Evolutionary conservation across 2,329 filamentous ascomycete genomes (phyloP).

Genomic region (Gliomastix tumulicola): DNA sequence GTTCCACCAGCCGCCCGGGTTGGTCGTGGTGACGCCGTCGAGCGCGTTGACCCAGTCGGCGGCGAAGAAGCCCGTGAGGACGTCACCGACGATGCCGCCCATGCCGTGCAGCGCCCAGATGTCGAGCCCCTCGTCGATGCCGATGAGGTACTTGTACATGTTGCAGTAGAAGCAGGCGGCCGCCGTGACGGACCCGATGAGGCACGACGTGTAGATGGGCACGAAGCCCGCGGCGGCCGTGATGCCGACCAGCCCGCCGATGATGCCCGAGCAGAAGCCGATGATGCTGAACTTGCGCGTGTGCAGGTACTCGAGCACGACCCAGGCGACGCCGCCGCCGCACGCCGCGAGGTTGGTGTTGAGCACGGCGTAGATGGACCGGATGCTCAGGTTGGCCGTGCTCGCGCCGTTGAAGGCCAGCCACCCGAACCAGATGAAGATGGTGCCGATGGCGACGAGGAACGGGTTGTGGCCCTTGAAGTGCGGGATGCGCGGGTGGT

Average conservation of each 20-base stretch:
- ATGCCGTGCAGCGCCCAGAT: conserved; percentile 53
- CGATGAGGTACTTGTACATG: conserved; percentile 39
- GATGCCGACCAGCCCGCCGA: conserved; percentile 49
- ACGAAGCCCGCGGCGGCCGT: conserved; percentile 50
- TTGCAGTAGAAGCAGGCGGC: conserved; percentile 36
- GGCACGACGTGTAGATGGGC: conserved; percentile 39
- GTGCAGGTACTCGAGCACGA: conserved; percentile 41
- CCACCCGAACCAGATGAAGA: conserved; percentile 58
- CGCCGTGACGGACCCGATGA: conserved; percentile 44
- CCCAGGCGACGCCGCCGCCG: conserved; percentile 45
- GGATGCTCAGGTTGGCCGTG: conserved; percentile 41
- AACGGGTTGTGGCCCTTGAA: conserved; percentile 54
- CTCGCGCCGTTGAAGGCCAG: conserved; percentile 44
- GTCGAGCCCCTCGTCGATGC: conserved; percentile 51
- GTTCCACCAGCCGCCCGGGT: conserved; percentile 39
- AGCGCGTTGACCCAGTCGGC: conserved; percentile 38
- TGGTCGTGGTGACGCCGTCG: conserved; percentile 37
- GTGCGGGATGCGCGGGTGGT: conserved; percentile 21
- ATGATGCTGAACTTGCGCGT: conserved; percentile 33
- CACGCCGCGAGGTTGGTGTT: conserved; percentile 52
- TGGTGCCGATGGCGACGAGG: conserved; percentile 55
- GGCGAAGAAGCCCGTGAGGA: conserved; percentile 52
- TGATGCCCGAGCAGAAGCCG: conserved; percentile 38
- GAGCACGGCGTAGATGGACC: conserved; percentile 45
- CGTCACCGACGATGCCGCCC: conserved; percentile 48